Evolutionary conservation across 352 stramenopile genomes (phyloP).

Genomic region (Pelagophyceae sp.): DNA sequence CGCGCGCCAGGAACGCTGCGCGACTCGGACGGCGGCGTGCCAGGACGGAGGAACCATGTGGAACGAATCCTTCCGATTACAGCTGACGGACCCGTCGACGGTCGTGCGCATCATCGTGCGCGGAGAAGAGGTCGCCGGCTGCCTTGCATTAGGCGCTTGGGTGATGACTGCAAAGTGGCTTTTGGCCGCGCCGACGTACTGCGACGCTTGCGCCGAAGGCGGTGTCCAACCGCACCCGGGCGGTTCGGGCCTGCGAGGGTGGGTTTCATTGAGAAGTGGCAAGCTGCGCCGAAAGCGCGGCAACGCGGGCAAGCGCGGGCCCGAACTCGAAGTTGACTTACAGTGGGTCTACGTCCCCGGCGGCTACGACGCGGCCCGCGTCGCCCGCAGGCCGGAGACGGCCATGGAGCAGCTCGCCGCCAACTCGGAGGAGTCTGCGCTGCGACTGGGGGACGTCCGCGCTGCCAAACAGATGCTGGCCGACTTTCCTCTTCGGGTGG

Average conservation of each 20-base stretch:
- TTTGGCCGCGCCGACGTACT: neutral
- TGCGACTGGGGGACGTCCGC: neutral
- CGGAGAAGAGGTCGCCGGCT: neutral
- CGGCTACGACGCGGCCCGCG: neutral
- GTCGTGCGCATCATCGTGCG: neutral
- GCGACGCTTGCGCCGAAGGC: neutral
- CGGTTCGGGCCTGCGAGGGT: neutral
- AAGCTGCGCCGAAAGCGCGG: neutral
- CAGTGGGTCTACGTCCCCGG: neutral
- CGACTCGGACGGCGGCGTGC: neutral
- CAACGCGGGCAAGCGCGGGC: neutral
- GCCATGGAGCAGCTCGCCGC: neutral
- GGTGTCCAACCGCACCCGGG: neutral
- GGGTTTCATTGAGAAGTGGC: neutral
- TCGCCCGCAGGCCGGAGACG: neutral
- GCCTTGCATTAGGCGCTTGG: neutral
- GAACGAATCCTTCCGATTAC: neutral
- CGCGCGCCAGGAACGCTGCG: neutral
- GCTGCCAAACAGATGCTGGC: neutral
- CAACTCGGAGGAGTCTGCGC: neutral
- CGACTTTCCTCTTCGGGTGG: neutral
- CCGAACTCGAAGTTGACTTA: neutral
- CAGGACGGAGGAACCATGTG: neutral
- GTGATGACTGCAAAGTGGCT: conserved; percentile 8
- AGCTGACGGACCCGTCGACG: conserved; percentile 6